These are phyloP conservation scores for Candida manassasensis DNA, from an alignment of 805 yeast genomes.

Conservation along the genomic window DNA sequence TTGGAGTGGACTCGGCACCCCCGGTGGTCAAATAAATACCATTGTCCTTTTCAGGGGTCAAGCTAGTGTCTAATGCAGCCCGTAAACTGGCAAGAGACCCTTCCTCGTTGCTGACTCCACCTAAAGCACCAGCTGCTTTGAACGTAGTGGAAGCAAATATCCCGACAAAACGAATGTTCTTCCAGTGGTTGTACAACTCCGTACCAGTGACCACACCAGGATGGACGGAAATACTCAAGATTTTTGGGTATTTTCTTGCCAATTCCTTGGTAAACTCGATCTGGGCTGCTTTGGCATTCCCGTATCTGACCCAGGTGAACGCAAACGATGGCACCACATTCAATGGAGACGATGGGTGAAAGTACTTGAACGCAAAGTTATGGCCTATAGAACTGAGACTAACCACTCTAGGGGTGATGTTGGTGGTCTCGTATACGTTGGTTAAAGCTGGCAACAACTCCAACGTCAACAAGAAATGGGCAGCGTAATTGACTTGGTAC, in stretches of 20 bases:
- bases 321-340: slow-evolving; percentile 20
- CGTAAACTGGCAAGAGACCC: slow-evolving; percentile 31
- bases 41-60: slow-evolving; percentile 18
- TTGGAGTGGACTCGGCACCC: slow-evolving; percentile 22
- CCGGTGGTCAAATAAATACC: slow-evolving; percentile 32
- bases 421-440: slow-evolving; percentile 13
- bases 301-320: slow-evolving; percentile 32
- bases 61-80: slow-evolving; percentile 26
- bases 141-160: slow-evolving; percentile 13
- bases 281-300: slow-evolving; percentile 28
- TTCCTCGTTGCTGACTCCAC: slow-evolving; percentile 30
- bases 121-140: slow-evolving; percentile 11
- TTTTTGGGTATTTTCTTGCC: slow-evolving; percentile 24
- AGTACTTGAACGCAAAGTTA: slow-evolving; percentile 18
- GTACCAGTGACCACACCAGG: slow-evolving; percentile 37
- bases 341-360: slow-evolving; percentile 20
- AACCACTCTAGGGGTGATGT: slow-evolving; percentile 25
- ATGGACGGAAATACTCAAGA: slow-evolving; percentile 31
- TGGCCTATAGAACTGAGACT: slow-evolving; percentile 33
- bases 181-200: slow-evolving; percentile 28
- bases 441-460: slow-evolving; percentile 24
- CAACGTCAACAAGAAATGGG: slow-evolving; percentile 31
- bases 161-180: slow-evolving; percentile 20
- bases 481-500: slow-evolving; percentile 36
- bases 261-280: slow-evolving; percentile 28